These are phyloP conservation scores for Roridomyces roridus DNA, from an alignment of 768 basidiomycete species.

Conservation along the genomic window DNA sequence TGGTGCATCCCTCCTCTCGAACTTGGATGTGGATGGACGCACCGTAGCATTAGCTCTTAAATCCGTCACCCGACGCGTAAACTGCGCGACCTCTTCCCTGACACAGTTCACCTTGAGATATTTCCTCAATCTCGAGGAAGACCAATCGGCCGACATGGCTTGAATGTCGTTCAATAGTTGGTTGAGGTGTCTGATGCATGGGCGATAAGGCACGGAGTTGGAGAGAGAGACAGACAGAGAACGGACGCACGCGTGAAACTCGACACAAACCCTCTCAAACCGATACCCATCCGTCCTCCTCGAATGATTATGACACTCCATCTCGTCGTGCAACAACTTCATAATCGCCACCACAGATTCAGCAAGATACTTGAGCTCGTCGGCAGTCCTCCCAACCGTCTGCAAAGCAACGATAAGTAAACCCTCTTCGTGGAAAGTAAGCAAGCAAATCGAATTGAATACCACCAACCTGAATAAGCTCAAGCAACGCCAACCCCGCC, in stretches of 20 bases:
- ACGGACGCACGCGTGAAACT: too few relatives aligned
- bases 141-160: neutral
- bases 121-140: conserved; percentile 6
- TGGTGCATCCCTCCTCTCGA: neutral
- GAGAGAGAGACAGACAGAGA: too few relatives aligned
- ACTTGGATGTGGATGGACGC: neutral
- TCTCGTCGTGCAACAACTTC: neutral
- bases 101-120: neutral
- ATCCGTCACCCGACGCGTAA: neutral
- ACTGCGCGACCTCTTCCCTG: neutral
- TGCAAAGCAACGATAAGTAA: too few relatives aligned
- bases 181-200: conserved; percentile 1
- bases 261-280: too few relatives aligned
- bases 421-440: neutral
- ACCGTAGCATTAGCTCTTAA: conserved; percentile 3
- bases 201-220: too few relatives aligned
- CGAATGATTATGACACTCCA: too few relatives aligned
- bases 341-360: neutral
- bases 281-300: too few relatives aligned
- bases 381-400: neutral
- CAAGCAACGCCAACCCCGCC: neutral
- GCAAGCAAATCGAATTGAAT: too few relatives aligned
- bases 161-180: neutral
- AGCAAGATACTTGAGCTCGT: neutral
- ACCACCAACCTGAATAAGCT: neutral